These are phyloP conservation scores for Elymus sibiricus DNA, from an alignment of 176 grass and related monocot genomes.

Conservation along the genomic window DNA sequence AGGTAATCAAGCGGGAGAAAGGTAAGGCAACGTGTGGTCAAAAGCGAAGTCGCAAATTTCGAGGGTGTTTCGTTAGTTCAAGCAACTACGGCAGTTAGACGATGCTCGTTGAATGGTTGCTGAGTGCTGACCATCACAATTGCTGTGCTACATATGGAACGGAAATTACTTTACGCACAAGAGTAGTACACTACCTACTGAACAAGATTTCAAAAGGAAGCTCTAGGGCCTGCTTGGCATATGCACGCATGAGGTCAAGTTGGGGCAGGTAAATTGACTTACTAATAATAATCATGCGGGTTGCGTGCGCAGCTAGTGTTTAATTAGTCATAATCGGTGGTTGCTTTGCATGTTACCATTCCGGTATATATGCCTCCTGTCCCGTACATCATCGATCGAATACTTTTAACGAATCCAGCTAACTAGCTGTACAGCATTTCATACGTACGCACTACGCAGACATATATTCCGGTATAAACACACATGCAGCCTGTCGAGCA, in stretches of 20 bases:
- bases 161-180: no score
- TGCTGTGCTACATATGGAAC: no score
- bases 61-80: no score
- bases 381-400: neutral
- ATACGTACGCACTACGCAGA: neutral
- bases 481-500: no score
- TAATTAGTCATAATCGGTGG: neutral
- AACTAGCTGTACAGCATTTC: neutral
- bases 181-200: neutral
- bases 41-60: no score
- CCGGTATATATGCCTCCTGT: neutral
- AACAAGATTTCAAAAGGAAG: neutral
- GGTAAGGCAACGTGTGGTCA: no score
- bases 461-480: no score
- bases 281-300: neutral
- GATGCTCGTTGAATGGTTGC: no score
- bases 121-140: no score
- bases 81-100: no score
- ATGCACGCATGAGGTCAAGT: neutral
- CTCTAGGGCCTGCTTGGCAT: neutral
- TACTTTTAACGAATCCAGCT: neutral
- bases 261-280: neutral
- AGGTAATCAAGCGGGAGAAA: no score
- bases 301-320: neutral
- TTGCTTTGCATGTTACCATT: neutral